Evolutionary conservation across 2,329 filamentous ascomycete genomes (phyloP), one percentile per base, ranked within the genome.

Genomic region (Xylariaceae sp.): DNA sequence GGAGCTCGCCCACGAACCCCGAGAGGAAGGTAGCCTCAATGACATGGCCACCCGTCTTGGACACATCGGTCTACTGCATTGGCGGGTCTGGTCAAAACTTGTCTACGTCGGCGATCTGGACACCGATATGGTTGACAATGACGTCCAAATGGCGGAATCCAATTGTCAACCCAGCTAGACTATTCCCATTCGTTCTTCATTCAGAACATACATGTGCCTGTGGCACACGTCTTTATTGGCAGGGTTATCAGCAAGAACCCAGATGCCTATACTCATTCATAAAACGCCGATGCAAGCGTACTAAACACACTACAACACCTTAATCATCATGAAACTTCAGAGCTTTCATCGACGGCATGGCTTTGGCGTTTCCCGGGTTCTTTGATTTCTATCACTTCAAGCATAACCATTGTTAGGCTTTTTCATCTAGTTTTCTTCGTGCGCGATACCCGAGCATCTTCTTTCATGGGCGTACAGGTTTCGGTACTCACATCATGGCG

Each of bases 41-140:
- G 85, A 90, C 51, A 81, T 96, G 66, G 83, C 89, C 1, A 86
- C 84, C 40, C 83, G 89, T 41, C 76, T 96, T 44, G 86, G 89
- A 6, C 92, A 96, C 63, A 82, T 96, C 40, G 83, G 88, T 12
- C 77, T 94, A 6, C 72, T 97, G 19, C 90, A 96, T 68, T 96
- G 91, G 90, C 81, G 89, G 43, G 86, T 96, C 3, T 97, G 91
- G 90, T 80, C 81, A 1, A 81, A 82, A 2, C 74, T 95, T 46
- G 82, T 87, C 11, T 96, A 96, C 64, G 57, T 71, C 12, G 68
- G 67, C 22, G 75, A 60, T 19, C 42, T 52, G 35, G 60, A 65
- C 38, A 54, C 43, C 19, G 55, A 64, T 33, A 53, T 61, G 47
- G 22, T 54, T 6, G 43, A 56, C 44, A 50, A 48, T 33, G 61